Base-by-base conservation (phyloP, 768 basidiomycete species). In the Leccinum subgranulosum region DNA sequence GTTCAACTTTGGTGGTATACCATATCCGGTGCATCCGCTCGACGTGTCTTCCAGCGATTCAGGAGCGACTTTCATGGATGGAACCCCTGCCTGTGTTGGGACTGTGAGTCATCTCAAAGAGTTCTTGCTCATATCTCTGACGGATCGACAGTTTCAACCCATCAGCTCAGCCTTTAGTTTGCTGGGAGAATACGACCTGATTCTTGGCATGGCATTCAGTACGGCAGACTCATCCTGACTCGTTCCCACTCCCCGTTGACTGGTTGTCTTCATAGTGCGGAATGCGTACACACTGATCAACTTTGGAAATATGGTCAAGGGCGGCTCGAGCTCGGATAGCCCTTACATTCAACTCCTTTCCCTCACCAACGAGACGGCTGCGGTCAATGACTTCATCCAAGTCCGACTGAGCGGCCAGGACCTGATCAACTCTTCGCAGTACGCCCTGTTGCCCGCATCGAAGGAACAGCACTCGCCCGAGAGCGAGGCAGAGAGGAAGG, bases 131-230 rank as follows among this genome's bases (percentile, higher is more conserved):
- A 17, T 0, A 46, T 41, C 10, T 27, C 57, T 67, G 49, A 70
- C n/a, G 23, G 28, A 12, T 56, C 29, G 14, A 36, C 62, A 90
- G 83, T 92, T 90, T 78, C 90, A 92, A 77, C 90, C 90, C 2
- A 88, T 91, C 61, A 88, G 89, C 14, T 82, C 84, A 4, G 88
- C 89, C 5, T 90, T 91, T 74, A 86, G 87, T 75, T 61, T 90
- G 43, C 79, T 88, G 27, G 87, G 88, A 60, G 79, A 87, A 67
- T 92, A 88, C 61, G 90, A 92, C 63, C 85, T 91, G 78, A 89
- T 92, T 64, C 79, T 91, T 50, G 90, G 90, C 61, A 90, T 90
- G 88, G 81, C 80, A 54, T 90, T 92, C 75, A 56, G 89, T 91
- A 72, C 63, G 87, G 72, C 4, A 8, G 36, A 45, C 36, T 33